Evolutionary conservation across 2,329 filamentous ascomycete genomes (phyloP).

Genomic region (Ophidiomyces ophidiicola): DNA sequence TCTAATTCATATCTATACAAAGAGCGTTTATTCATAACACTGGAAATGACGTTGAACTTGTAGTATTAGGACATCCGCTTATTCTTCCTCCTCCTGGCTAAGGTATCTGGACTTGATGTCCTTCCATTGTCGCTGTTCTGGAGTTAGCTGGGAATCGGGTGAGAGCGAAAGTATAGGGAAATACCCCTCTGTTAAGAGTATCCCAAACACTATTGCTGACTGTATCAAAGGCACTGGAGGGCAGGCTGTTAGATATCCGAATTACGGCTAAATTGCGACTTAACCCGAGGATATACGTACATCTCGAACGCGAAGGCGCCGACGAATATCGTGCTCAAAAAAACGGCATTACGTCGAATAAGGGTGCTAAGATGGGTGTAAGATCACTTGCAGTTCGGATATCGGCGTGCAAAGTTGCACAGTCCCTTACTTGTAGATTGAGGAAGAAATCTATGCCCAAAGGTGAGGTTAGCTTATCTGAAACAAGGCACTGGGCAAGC

Average conservation of each 20-base stretch:
- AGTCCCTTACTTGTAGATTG: constrained; percentile 49
- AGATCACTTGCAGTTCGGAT: constrained; percentile 13
- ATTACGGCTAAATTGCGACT: background rate
- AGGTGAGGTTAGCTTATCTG: constrained; percentile 4
- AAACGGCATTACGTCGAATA: constrained; percentile 76
- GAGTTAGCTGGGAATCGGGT: constrained; percentile 14
- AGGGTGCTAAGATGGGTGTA: constrained; percentile 50
- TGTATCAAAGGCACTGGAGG: constrained; percentile 64
- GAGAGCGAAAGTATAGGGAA: background rate
- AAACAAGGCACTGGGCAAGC: constrained; percentile 3
- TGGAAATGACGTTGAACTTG: background rate
- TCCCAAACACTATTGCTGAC: constrained; percentile 82
- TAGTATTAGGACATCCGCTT: constrained; percentile 14
- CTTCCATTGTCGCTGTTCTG: constrained; percentile 89
- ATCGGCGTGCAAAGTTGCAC: background rate
- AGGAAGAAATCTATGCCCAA: constrained; percentile 35
- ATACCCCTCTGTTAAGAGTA: constrained; percentile 76
- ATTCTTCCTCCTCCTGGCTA: constrained; percentile 49
- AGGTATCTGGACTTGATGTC: constrained; percentile 90
- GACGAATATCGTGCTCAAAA: constrained; percentile 75
- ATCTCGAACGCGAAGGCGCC: constrained; percentile 86
- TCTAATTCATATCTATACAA: constrained; percentile 11
- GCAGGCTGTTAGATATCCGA: constrained; percentile 8
- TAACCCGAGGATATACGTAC: constrained; percentile 44
- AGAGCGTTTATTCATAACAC: background rate